Conservation (phyloP, 371 early-diverging fungal genomes). For the Actinomucor elegans region DNA sequence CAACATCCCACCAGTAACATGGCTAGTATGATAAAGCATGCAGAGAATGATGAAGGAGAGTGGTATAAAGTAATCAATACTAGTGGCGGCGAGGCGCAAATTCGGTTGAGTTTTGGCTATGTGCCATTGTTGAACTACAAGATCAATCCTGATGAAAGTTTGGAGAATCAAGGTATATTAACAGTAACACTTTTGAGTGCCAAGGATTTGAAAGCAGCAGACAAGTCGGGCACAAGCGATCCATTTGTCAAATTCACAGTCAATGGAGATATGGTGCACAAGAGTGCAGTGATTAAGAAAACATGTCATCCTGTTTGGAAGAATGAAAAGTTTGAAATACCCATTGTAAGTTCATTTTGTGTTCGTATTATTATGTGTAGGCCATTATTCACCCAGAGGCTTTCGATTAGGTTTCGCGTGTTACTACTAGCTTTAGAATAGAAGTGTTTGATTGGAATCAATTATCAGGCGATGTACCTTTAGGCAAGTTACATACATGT, state of each 20-base stretch:
- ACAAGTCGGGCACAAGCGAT: conserved; percentile 69
- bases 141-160: conserved; percentile 56
- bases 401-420: conserved; percentile 47
- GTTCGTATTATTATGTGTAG: conserved; percentile 6
- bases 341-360: conserved; percentile 47
- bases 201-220: conserved; percentile 48
- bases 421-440: conserved; percentile 58
- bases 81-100: conserved; percentile 29
- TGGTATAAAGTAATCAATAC: conserved; percentile 41
- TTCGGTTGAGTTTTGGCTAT: conserved; percentile 57
- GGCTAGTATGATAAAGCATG: not conserved
- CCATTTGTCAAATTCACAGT: conserved; percentile 77
- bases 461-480: conserved; percentile 57
- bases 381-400: not conserved
- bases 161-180: conserved; percentile 59
- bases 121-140: conserved; percentile 45
- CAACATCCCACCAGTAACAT: not conserved
- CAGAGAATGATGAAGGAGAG: conserved; percentile 29
- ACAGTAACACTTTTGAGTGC: conserved; percentile 50
- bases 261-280: conserved; percentile 78
- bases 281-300: conserved; percentile 77
- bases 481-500: conserved; percentile 51
- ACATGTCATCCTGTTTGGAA: conserved; percentile 82
- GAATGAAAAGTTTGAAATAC: conserved; percentile 72
- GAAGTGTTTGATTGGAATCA: conserved; percentile 89